These are phyloP conservation scores for Rhizoclosmatium globosum DNA, from an alignment of 192 early-diverging fungal species.

Conservation along the genomic window DNA sequence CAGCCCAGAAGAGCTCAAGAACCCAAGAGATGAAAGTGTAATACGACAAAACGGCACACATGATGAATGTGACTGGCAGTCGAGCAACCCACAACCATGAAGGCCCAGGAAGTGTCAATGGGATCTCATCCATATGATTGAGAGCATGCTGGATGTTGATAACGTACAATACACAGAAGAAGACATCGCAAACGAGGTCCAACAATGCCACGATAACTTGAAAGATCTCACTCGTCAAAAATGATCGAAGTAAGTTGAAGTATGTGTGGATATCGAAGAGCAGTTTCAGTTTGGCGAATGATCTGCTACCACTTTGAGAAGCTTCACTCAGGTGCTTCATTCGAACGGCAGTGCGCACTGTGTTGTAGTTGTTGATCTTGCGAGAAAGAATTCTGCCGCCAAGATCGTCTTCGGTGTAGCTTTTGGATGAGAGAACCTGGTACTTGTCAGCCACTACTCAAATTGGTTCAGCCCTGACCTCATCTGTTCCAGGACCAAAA, in stretches of 20 bases:
- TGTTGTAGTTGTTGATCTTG: too few relatives aligned
- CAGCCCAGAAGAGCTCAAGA: not conserved
- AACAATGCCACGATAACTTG: constrained; percentile 32
- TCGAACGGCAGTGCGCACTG: too few relatives aligned
- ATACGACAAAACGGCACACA: constrained; percentile 6
- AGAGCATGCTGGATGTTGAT: constrained; percentile 58
- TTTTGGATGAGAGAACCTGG: too few relatives aligned
- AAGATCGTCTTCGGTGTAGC: too few relatives aligned
- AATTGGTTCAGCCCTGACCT: too few relatives aligned
- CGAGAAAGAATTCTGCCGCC: too few relatives aligned
- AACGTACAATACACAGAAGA: constrained; percentile 69
- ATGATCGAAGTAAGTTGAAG: constrained; percentile 35
- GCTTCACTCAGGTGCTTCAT: too few relatives aligned
- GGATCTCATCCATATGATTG: constrained; percentile 36
- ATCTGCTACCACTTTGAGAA: not conserved
- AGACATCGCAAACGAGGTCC: constrained; percentile 62
- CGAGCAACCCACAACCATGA: constrained; percentile 63
- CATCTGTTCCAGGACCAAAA: too few relatives aligned
- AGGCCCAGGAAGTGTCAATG: constrained; percentile 41
- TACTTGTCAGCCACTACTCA: too few relatives aligned
- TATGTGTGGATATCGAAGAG: not conserved
- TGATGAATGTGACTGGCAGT: constrained; percentile 46
- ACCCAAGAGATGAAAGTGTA: constrained; percentile 19
- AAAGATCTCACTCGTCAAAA: constrained; percentile 37
- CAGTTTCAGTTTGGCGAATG: not conserved